Conservation (phyloP, 1,284 basidiomycete genomes). For the Grifola frondosa region DNA sequence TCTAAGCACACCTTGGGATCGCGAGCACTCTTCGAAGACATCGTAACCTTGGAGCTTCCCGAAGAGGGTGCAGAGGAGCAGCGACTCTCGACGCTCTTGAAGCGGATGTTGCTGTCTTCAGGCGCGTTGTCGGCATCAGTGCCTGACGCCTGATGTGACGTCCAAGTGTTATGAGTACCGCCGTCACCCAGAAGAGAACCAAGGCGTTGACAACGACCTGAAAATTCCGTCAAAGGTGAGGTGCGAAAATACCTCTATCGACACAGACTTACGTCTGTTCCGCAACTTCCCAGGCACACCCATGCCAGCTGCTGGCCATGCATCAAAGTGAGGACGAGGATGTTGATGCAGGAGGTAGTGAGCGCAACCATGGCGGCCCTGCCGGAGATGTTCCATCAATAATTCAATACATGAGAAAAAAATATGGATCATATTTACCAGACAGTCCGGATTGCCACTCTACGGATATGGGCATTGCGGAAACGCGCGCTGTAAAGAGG, state of each 20-base stretch:
- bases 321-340: slow-evolving; percentile 47
- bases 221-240: too few relatives aligned
- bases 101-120: slow-evolving; percentile 8
- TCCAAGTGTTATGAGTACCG: slow-evolving; percentile 5
- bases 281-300: slow-evolving; percentile 55
- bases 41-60: too few relatives aligned
- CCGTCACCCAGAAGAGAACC: slow-evolving; percentile 30
- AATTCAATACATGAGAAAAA: background rate
- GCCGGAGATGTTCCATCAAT: background rate
- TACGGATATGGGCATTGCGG: slow-evolving; percentile 35
- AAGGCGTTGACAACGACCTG: slow-evolving; percentile 28
- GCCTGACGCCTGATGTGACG: slow-evolving; percentile 1
- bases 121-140: background rate
- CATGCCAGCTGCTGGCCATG: slow-evolving; percentile 51
- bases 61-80: too few relatives aligned
- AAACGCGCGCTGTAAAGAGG: slow-evolving; percentile 41
- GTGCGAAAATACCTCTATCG: background rate
- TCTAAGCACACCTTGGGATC: too few relatives aligned
- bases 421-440: slow-evolving; percentile 28
- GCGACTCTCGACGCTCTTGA: background rate
- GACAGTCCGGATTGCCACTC: slow-evolving; percentile 41
- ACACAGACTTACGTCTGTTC: slow-evolving; percentile 39
- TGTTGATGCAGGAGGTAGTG: slow-evolving; percentile 44
- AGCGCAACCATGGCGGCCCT: slow-evolving; percentile 48
- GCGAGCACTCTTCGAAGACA: too few relatives aligned